Evolutionary conservation across 208 protist genomes (phyloP), one percentile per base, ranked within the genome.

Genomic region (Acanthamoeba triangularis): DNA sequence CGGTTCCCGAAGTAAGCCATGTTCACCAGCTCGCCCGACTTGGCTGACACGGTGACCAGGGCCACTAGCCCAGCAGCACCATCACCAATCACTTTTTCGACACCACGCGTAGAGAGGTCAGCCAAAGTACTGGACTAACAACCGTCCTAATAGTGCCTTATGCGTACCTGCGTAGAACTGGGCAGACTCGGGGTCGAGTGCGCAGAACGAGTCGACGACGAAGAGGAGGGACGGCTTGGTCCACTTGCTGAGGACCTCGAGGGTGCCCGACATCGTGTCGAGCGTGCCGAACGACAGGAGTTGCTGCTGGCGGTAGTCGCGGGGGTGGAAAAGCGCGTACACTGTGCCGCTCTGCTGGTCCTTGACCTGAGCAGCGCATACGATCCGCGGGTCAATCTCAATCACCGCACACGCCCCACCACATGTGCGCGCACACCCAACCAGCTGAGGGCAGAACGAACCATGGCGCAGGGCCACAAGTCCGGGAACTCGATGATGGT

Each of bases 391-490:
- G 54, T 61, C 54, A 61, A 61, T 61, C 5, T 61, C 54, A 61
- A 41, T 41, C 37, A 41, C 37, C 37, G 3, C 37, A 41, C 37
- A 41, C 1, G 37, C 37, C 54, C 54, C 54, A 61, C 16, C 54
- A 6, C 54, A 61, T 5, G 20, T 5, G 54, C 20, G 54, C 16
- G 54, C 54, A 61, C 20, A 23, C 20, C n/a, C n/a, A n/a, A n/a
- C n/a, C n/a, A n/a, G n/a, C n/a, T n/a, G n/a, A n/a, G n/a, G n/a
- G 16, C 52, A 18, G 52, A 16, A 7, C 52, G 61, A 67, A 67
- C 61, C 61, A 67, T 67, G 61, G 61, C 61, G 61, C 61, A 30
- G 23, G 61, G 61, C 61, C 61, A 67, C 61, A 67, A 67, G 61
- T 67, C 61, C 0, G 61, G 61, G 25, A 67, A 30, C 16, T 0